phyloP scores from a whole-genome alignment of 2,329 filamentous ascomycete species.

The Passalora sequoiae region DNA sequence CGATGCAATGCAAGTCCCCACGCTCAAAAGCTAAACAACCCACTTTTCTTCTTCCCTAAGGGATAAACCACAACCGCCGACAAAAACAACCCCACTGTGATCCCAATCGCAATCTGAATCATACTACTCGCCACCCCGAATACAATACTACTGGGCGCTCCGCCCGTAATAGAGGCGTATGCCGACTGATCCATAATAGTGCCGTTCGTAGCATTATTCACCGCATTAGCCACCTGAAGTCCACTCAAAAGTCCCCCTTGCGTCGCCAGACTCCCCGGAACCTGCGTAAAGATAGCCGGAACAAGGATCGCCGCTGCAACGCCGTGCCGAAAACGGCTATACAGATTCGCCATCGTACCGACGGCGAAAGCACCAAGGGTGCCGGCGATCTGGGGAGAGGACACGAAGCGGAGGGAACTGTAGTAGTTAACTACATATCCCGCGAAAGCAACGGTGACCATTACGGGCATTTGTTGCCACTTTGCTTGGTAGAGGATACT shows the following conservation, averaged over 20 bases:
- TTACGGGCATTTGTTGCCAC: constrained; percentile 70
- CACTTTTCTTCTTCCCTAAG: constrained; percentile 44
- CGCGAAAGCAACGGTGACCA: constrained; percentile 66
- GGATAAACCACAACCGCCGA: constrained; percentile 46
- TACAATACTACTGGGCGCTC: constrained; percentile 43
- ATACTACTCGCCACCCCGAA: constrained; percentile 47
- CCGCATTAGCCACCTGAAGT: constrained; percentile 50
- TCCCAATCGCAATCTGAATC: constrained; percentile 48
- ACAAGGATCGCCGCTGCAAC: constrained; percentile 79
- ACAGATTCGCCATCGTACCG: constrained; percentile 72
- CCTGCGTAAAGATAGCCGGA: constrained; percentile 66
- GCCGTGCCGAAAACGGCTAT: constrained; percentile 68
- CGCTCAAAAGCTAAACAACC: constrained; percentile 40
- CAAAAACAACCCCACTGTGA: constrained; percentile 47
- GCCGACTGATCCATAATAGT: constrained; percentile 33
- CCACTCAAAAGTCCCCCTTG: constrained; percentile 11
- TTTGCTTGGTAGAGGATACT: constrained; percentile 78
- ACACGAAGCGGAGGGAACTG: constrained; percentile 59
- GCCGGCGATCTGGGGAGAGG: constrained; percentile 69
- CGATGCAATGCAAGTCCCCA: too few species aligned
- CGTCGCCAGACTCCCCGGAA: constrained; percentile 10
- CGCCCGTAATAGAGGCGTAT: too few species aligned
- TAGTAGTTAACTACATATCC: constrained; percentile 75
- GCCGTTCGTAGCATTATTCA: constrained; percentile 4
- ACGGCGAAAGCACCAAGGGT: constrained; percentile 72